phyloP scores from a whole-genome alignment of 495 filamentous ascomycete species.

The Jackrogersella multiformis region DNA sequence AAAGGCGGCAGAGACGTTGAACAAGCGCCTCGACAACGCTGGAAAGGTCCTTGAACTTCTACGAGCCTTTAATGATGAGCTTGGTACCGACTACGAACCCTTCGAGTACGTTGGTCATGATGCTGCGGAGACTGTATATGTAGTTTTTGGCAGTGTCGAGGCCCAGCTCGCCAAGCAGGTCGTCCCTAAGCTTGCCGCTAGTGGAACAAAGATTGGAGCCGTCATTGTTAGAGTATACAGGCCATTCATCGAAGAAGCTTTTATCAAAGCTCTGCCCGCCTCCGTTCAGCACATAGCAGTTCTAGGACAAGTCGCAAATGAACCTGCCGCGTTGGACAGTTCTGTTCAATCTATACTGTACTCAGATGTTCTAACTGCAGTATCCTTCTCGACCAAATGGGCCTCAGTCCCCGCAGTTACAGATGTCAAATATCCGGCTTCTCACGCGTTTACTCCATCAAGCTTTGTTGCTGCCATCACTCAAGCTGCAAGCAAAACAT shows the following conservation, averaged over 20 bases:
- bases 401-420: conserved; percentile 66
- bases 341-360: conserved; percentile 84
- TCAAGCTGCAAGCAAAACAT: conserved; percentile 69
- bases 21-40: conserved; percentile 76
- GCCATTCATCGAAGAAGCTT: conserved; percentile 93
- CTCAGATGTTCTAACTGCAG: conserved; percentile 84
- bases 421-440: conserved; percentile 90
- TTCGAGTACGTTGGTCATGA: conserved; percentile 96
- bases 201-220: conserved; percentile 80
- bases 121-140: conserved; percentile 78
- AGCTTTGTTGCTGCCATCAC: conserved; percentile 65
- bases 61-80: conserved; percentile 85
- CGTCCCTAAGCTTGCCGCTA: conserved; percentile 72
- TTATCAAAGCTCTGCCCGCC: conserved; percentile 79
- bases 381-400: conserved; percentile 78
- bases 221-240: conserved; percentile 92
- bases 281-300: conserved; percentile 77
- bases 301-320: conserved; percentile 66
- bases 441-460: conserved; percentile 81
- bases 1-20: conserved; percentile 65
- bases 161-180: conserved; percentile 86
- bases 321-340: conserved; percentile 68
- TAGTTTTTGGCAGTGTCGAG: conserved; percentile 92
- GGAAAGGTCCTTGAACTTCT: conserved; percentile 79
- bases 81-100: conserved; percentile 88